phyloP scores from a whole-genome alignment of 305 asterid species.

The Fraxinus velutina region DNA sequence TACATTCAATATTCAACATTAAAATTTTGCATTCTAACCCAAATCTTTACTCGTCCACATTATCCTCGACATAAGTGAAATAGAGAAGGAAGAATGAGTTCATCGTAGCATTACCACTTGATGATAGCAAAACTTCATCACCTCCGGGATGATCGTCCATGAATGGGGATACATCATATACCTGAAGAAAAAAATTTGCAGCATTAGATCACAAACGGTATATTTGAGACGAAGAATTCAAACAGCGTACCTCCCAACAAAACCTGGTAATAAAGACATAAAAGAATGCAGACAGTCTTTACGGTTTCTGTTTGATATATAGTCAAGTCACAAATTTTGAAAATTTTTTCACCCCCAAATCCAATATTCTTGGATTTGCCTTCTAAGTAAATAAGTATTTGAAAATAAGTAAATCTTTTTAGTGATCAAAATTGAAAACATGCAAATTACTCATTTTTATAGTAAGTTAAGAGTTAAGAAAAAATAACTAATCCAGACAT shows the following conservation, averaged over 20 bases:
- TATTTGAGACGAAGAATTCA: not conserved
- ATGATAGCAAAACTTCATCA: conserved; percentile 73
- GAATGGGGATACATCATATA: conserved; percentile 72
- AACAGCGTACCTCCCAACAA: not conserved
- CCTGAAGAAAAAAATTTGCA: conserved; percentile 36
- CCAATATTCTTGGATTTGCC: not conserved
- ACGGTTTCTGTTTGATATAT: not conserved
- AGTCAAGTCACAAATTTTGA: not conserved
- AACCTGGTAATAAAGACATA: not conserved
- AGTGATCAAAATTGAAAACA: not conserved
- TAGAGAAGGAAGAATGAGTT: not conserved
- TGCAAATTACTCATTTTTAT: not conserved
- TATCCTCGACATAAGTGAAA: not conserved
- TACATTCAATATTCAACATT: not conserved
- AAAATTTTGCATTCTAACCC: not conserved
- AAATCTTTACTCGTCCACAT: not conserved
- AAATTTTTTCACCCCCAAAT: not conserved
- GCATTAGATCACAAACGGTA: not conserved
- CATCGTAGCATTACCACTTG: conserved; percentile 50
- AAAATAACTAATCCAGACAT: not conserved
- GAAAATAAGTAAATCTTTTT: not conserved
- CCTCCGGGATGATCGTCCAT: conserved; percentile 96
- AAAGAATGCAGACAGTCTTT: not conserved
- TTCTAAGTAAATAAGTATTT: not conserved
- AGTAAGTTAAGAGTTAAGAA: not conserved